Evolutionary conservation across 257 asterid species (phyloP).

Genomic region (Primulina huaijiensis): DNA sequence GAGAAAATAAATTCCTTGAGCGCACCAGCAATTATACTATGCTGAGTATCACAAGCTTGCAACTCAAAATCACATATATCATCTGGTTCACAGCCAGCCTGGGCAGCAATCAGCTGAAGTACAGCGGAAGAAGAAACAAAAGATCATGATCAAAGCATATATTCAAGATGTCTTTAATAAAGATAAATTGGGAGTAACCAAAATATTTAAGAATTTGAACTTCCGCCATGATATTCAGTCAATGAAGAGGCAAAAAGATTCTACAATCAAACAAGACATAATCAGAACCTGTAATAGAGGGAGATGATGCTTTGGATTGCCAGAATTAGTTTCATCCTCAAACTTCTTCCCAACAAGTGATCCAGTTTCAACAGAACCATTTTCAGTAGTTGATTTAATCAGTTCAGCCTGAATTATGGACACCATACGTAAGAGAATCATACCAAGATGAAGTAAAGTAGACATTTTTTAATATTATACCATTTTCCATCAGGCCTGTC

Average conservation of each 20-base stretch:
- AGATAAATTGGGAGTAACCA: slow-evolving; percentile 8
- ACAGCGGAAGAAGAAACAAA: slow-evolving; percentile 16
- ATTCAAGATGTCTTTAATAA: slow-evolving; percentile 7
- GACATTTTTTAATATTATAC: not conserved
- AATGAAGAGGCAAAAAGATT: slow-evolving; percentile 8
- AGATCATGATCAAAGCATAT: slow-evolving; percentile 9
- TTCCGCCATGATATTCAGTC: not conserved
- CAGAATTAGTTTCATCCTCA: slow-evolving; percentile 30
- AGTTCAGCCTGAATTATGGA: slow-evolving; percentile 64
- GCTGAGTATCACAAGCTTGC: slow-evolving; percentile 95
- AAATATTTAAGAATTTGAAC: slow-evolving; percentile 2
- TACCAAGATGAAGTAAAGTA: not conserved
- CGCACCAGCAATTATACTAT: slow-evolving; percentile 84
- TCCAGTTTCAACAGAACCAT: slow-evolving; percentile 44
- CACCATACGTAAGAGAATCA: slow-evolving; percentile 15
- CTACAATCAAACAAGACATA: not conserved
- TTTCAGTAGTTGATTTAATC: slow-evolving; percentile 50
- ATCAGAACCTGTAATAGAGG: slow-evolving; percentile 69
- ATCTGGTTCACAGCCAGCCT: slow-evolving; percentile 73
- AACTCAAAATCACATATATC: slow-evolving; percentile 91
- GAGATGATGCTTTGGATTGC: slow-evolving; percentile 61
- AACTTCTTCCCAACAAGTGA: slow-evolving; percentile 38
- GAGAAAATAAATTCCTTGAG: slow-evolving; percentile 88
- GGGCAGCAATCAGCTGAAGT: slow-evolving; percentile 67
- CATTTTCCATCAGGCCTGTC: not conserved